phyloP scores from a whole-genome alignment of 192 early-diverging fungal genomes.

The Dissophora ornata region DNA sequence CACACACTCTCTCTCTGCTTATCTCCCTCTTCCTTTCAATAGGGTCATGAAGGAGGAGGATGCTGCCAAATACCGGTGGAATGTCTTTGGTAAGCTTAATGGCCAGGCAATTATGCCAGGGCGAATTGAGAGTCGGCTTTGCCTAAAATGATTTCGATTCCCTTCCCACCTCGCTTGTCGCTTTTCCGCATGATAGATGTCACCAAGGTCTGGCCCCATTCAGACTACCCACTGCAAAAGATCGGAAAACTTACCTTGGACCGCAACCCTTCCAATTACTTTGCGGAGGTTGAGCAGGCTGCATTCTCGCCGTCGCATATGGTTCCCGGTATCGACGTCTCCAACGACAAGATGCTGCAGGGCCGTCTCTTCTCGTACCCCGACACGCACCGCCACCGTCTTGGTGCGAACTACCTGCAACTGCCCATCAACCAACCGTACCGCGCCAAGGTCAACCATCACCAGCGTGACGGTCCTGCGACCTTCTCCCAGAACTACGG shows the following conservation, averaged over 20 bases:
- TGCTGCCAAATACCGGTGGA: slow-evolving; percentile 77
- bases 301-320: slow-evolving; percentile 83
- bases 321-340: slow-evolving; percentile 84
- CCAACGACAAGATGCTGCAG: slow-evolving; percentile 86
- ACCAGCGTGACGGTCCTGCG: slow-evolving; percentile 83
- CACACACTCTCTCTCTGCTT: background rate
- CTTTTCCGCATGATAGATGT: too few relatives aligned
- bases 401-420: slow-evolving; percentile 83
- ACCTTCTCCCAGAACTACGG: slow-evolving; percentile 66
- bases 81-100: slow-evolving; percentile 63
- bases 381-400: slow-evolving; percentile 88
- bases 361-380: slow-evolving; percentile 87
- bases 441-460: slow-evolving; percentile 65
- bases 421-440: slow-evolving; percentile 86
- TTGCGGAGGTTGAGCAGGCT: slow-evolving; percentile 86
- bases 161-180: too few relatives aligned
- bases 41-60: slow-evolving; percentile 75
- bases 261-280: slow-evolving; percentile 88
- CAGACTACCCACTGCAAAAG: slow-evolving; percentile 79
- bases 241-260: slow-evolving; percentile 83
- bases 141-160: too few relatives aligned
- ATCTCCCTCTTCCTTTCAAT: background rate
- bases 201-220: slow-evolving; percentile 86
- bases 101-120: too few relatives aligned
- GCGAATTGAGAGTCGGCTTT: too few relatives aligned